phyloP scores from a whole-genome alignment of 768 basidiomycete species.

The Amanita fuliginea region DNA sequence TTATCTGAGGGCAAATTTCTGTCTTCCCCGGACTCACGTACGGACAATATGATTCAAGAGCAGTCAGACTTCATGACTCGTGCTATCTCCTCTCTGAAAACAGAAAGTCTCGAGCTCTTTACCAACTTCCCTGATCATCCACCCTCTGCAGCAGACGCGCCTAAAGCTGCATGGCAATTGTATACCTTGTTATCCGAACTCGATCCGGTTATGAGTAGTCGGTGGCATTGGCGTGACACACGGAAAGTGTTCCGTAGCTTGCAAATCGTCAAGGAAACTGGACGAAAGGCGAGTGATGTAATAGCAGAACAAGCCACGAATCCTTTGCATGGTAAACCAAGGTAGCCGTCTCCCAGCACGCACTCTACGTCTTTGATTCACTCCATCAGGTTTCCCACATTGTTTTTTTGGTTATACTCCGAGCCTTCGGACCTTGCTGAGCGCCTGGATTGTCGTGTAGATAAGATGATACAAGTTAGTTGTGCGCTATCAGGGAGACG shows the following conservation, averaged over 20 bases:
- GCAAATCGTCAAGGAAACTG: conserved; percentile 63
- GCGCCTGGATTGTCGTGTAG: conserved; percentile 72
- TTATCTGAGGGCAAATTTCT: conserved; percentile 17
- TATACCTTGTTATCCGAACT: conserved; percentile 55
- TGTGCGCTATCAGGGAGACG: conserved; percentile 7
- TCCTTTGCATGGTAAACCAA: conserved; percentile 27
- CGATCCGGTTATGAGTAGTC: conserved; percentile 60
- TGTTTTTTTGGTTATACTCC: conserved; percentile 89
- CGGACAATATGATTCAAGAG: conserved; percentile 1
- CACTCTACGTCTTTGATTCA: neutral
- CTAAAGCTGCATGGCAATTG: conserved; percentile 49
- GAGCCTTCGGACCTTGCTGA: conserved; percentile 47
- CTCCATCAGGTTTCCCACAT: conserved; percentile 57
- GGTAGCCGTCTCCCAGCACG: conserved; percentile 25
- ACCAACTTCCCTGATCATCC: conserved; percentile 46
- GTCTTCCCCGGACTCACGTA: neutral
- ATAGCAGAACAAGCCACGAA: conserved; percentile 48
- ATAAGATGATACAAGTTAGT: conserved; percentile 77
- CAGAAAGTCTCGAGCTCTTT: conserved; percentile 38
- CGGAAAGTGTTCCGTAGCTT: conserved; percentile 81
- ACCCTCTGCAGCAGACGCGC: conserved; percentile 43
- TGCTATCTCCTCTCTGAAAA: conserved; percentile 34
- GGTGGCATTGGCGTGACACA: conserved; percentile 97
- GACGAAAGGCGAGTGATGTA: conserved; percentile 56
- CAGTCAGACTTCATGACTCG: conserved; percentile 27